phyloP scores from a whole-genome alignment of 225 moss, liverwort and hornwort genomes.

The Climacium dendroides region DNA sequence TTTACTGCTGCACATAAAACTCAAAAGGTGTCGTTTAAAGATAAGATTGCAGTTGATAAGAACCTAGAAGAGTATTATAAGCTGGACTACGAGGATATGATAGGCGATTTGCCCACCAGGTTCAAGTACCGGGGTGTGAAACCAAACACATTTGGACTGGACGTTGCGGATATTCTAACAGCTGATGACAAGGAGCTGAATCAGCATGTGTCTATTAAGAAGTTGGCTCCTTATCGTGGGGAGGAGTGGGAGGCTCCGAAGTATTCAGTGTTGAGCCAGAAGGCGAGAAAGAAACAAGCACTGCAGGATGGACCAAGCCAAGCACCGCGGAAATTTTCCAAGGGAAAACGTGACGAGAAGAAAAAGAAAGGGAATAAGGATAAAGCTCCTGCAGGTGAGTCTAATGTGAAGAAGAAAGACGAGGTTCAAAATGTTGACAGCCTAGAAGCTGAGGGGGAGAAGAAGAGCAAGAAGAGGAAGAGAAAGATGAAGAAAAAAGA shows the following conservation, averaged over 20 bases:
- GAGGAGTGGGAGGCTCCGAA: constrained; percentile 76
- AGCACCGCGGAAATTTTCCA: neutral
- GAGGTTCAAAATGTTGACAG: neutral
- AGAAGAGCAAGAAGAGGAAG: constrained; percentile 60
- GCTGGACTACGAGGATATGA: constrained; percentile 86
- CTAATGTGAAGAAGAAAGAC: neutral
- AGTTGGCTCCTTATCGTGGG: constrained; percentile 68
- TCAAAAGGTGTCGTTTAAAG: constrained; percentile 71
- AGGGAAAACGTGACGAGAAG: constrained; percentile 9
- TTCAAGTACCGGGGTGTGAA: constrained; percentile 72
- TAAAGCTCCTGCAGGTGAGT: neutral
- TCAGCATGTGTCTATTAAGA: constrained; percentile 89
- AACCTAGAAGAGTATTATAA: constrained; percentile 90
- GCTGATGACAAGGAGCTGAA: constrained; percentile 80
- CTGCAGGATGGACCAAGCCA: constrained; percentile 24
- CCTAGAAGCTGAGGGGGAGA: neutral
- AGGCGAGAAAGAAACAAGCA: constrained; percentile 52
- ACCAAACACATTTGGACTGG: constrained; percentile 63
- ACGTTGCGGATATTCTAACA: constrained; percentile 56
- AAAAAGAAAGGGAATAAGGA: neutral
- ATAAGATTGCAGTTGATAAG: constrained; percentile 79
- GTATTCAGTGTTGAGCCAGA: constrained; percentile 50
- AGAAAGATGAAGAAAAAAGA: constrained; percentile 42
- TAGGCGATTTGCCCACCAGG: constrained; percentile 80
- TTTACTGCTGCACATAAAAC: constrained; percentile 60